Evolutionary conservation across 345 rosid species (phyloP), one percentile per base, ranked within the genome.

Genomic region (Pugionium cornutum): DNA sequence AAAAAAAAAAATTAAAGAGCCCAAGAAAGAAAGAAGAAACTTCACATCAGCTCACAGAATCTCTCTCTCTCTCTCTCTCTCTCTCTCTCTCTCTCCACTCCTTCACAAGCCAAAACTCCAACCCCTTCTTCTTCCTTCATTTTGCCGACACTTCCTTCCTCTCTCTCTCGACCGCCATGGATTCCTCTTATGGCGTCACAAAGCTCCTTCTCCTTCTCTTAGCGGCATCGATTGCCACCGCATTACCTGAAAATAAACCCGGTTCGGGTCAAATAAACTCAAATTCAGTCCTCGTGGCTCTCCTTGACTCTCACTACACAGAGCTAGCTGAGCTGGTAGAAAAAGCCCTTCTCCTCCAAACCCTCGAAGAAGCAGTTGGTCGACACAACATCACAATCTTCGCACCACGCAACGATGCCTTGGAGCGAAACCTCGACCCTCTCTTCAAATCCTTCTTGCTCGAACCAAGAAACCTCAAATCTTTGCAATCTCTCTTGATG

Each of bases 261-360:
- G 50, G 53, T 7, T n/a, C 83, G 0, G 67, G 72, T 64, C 91
- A 81, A 67, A 84, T 92, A 64, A 92, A 83, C 86, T 92, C 98
- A 1, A 92, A 89, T 68, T 92, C 97, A 0, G 86, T 92, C 58
- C 88, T 92, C n/a, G 96, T 92, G 1, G 97, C 97, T 30, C 94
- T 92, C 36, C 91, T 89, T 6, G 98, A 92, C 76, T 92, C 98
- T 41, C 97, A 84, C 80, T 92, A 89, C 75, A 89, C 97, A 1
- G 97, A 88, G 67, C 74, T 92, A 9, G 82, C 98, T 1, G 98
- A 92, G 60, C 89, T 89, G 2, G 86, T 89, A 0, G 98, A 92
- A 53, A 92, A 92, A 59, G 98, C 97, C 33, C 86, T 86, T 34
- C 95, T 92, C n/a, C 84, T 92, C 9, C 92, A 86, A 36, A 81